Evolutionary conservation across 352 stramenopile species (phyloP), one percentile per base, ranked within the genome.

Genomic region (Globisporangium mamillatum): DNA sequence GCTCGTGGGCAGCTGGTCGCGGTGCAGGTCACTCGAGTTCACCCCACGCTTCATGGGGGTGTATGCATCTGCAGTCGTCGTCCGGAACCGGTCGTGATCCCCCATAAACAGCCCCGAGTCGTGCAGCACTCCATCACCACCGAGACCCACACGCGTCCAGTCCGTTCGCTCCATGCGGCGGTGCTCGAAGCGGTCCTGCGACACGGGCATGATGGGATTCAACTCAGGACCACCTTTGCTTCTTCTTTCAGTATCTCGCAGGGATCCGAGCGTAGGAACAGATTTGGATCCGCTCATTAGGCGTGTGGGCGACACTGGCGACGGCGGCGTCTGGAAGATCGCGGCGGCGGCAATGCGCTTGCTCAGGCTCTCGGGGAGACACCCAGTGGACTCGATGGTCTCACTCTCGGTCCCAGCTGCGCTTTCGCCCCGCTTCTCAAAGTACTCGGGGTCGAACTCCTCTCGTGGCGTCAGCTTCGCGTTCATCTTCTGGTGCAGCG

Each of bases 61-160:
- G 67, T 88, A 94, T 5, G 76, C 74, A 12, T 81, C 72, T 1
- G 65, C 61, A 5, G 57, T 77, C 20, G 88, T 89, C 7, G 86
- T 94, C 16, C 64, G 6, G 52, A 95, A 93, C 3, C 82, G 84
- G 14, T 91, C 78, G 10, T 68, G 25, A 3, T 82, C 60, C 4
- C 38, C 65, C 3, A 75, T 27, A 68, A 85, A 91, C 18, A 88
- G 29, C 22, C 73, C 79, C 22, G 84, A 81, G 56, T 87, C 79
- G 0, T 72, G 20, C 7, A 68, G 38, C 46, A 80, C 69, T 29
- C 89, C 86, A 57, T 93, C 80, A 1, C 88, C 82, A 32, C 88
- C 88, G 25, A 88, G 66, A 24, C 88, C 89, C n/a, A 94, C 82
- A 60, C 84, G 82, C 38, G 72, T 82, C 88, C 89, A 96, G 73